A percentile compares a stretch with the other conserved stretches of the same genome.
Conservation (phyloP, 202 grass and related monocot genomes). For the Cymbopogon flexuosus region DNA sequence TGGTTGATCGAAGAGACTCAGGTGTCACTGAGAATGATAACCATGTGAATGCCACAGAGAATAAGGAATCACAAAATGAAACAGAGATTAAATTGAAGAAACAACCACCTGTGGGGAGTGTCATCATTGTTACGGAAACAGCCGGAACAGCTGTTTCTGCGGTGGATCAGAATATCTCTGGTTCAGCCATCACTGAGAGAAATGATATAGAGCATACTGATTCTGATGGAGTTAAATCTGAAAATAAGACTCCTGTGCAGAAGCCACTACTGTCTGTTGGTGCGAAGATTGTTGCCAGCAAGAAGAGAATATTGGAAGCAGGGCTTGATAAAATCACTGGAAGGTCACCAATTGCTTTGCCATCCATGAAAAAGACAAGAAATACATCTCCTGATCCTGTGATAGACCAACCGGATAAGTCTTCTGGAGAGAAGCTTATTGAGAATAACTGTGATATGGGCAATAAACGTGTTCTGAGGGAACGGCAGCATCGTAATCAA, state of each 20-base stretch:
- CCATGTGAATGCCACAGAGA: constrained; percentile 21
- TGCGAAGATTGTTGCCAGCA: constrained; percentile 44
- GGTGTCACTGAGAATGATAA: background rate
- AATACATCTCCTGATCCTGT: constrained; percentile 26
- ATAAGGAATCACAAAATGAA: constrained; percentile 30
- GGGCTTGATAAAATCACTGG: constrained; percentile 35
- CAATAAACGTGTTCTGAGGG: constrained; percentile 28
- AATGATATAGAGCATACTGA: constrained; percentile 46
- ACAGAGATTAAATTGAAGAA: constrained; percentile 14
- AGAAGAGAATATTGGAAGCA: constrained; percentile 47
- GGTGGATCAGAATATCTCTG: constrained; percentile 39
- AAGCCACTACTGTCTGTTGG: constrained; percentile 42
- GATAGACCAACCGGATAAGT: constrained; percentile 31
- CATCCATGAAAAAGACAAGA: constrained; percentile 47
- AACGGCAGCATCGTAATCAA: constrained; percentile 4
- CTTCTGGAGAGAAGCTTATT: constrained; percentile 32
- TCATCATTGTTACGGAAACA: constrained; percentile 28
- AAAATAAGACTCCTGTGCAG: constrained; percentile 29
- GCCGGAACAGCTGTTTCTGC: constrained; percentile 17
- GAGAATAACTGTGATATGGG: constrained; percentile 27
- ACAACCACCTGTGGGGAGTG: constrained; percentile 7
- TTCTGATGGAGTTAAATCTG: constrained; percentile 56
- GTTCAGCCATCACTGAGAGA: constrained; percentile 51
- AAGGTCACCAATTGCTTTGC: constrained; percentile 30
- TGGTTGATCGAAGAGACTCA: constrained; percentile 25